A percentile compares a stretch with the other conserved stretches of the same genome.
Evolutionary conservation across 495 filamentous ascomycete species (phyloP).

Genomic region (Clavariopsis aquatica): DNA sequence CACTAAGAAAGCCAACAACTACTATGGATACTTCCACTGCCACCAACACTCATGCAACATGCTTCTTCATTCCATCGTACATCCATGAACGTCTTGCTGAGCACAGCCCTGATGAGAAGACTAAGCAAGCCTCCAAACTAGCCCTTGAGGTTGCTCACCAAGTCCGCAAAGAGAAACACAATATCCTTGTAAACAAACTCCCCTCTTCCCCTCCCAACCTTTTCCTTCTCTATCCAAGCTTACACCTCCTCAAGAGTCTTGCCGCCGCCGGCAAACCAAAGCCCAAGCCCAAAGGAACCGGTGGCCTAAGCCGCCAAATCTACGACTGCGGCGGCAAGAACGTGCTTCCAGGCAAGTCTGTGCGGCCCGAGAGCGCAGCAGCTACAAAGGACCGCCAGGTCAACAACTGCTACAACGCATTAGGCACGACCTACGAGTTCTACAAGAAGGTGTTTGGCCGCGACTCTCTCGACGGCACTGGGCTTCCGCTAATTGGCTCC

Average conservation of each 20-base stretch:
- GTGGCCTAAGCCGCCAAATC: conserved; percentile 3
- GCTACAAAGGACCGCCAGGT: too few relatives aligned
- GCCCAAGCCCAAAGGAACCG: background rate
- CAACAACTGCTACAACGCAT: conserved; percentile 18
- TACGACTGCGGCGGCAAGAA: conserved; percentile 5
- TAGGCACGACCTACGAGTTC: conserved; percentile 40
- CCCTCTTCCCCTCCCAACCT: background rate
- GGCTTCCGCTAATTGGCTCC: conserved; percentile 48
- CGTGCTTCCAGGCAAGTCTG: too few relatives aligned
- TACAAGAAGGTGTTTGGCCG: conserved; percentile 49
- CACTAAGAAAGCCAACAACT: too few relatives aligned
- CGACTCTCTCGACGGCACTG: conserved; percentile 51
- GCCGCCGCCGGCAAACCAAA: background rate
- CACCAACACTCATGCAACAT: background rate
- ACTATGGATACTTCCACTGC: too few relatives aligned
- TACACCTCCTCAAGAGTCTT: background rate
- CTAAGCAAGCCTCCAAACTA: background rate
- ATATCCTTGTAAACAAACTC: background rate
- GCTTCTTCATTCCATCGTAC: conserved; percentile 5
- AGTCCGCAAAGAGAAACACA: background rate
- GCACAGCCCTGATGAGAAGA: background rate
- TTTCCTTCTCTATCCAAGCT: background rate
- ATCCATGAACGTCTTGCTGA: background rate
- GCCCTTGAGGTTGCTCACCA: background rate
- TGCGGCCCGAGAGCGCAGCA: too few relatives aligned